A percentile compares a stretch with the other conserved stretches of the same genome.
Evolutionary conservation across 805 yeast species (phyloP).

Genomic region (Hanseniaspora thailandica): DNA sequence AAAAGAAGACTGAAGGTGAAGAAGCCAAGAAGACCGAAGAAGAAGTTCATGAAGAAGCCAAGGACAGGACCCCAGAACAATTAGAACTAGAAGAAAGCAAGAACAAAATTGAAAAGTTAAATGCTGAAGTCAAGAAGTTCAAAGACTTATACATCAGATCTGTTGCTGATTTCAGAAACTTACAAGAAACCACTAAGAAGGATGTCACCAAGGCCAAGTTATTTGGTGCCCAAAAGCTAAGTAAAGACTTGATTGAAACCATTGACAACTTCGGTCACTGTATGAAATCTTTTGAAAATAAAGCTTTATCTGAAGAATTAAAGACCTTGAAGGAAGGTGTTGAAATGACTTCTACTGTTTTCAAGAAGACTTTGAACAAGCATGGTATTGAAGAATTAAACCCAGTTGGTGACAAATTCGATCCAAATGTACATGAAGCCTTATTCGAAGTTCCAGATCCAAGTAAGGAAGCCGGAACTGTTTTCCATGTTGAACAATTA

Average conservation of each 20-base stretch:
- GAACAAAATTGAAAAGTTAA: constrained; percentile 46
- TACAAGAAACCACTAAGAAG: constrained; percentile 80
- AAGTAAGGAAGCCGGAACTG: constrained; percentile 82
- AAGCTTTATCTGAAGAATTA: constrained; percentile 50
- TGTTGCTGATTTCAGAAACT: constrained; percentile 82
- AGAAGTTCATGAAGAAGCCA: constrained; percentile 14
- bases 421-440: constrained; percentile 89
- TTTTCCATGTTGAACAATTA: constrained; percentile 82
- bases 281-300: constrained; percentile 55
- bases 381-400: constrained; percentile 75
- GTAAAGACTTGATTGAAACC: constrained; percentile 78
- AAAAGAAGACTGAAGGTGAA: constrained; percentile 19
- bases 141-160: constrained; percentile 75
- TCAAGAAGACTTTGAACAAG: constrained; percentile 66
- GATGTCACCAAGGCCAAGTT: constrained; percentile 80
- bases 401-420: constrained; percentile 75
- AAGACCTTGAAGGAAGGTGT: constrained; percentile 76
- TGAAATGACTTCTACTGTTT: constrained; percentile 74
- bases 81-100: constrained; percentile 32
- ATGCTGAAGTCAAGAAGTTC: constrained; percentile 64
- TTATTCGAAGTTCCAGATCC: constrained; percentile 78
- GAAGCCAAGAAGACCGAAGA: constrained; percentile 17
- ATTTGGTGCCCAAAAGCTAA: constrained; percentile 84
- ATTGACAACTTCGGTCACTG: constrained; percentile 87
- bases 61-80: constrained; percentile 21